Evolutionary conservation across 2,329 filamentous ascomycete genomes (phyloP).

Genomic region (Paraphoma sp.): DNA sequence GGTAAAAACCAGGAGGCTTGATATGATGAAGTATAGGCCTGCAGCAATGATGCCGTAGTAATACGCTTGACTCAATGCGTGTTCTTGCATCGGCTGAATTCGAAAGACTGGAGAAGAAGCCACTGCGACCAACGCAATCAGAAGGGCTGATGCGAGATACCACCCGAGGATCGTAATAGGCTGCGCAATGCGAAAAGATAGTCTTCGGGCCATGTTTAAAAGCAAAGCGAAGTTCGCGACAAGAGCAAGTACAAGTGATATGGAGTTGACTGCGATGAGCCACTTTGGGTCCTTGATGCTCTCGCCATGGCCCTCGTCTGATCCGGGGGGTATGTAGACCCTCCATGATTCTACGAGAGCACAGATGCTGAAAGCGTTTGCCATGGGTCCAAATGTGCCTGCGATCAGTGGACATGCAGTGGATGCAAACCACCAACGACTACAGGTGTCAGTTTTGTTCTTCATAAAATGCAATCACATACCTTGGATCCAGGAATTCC

Average conservation of each 20-base stretch:
- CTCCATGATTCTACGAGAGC: constrained; percentile 65
- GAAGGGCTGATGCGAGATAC: constrained; percentile 60
- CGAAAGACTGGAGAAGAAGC: constrained; percentile 54
- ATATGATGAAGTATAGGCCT: constrained; percentile 62
- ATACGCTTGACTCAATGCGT: constrained; percentile 62
- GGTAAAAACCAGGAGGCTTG: constrained; percentile 61
- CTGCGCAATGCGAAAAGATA: constrained; percentile 63
- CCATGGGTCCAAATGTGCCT: constrained; percentile 62
- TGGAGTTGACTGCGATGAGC: constrained; percentile 62
- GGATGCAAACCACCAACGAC: constrained; percentile 67
- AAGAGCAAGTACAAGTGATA: constrained; percentile 62
- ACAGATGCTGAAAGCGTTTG: constrained; percentile 62
- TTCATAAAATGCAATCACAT: not conserved
- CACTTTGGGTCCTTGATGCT: constrained; percentile 62
- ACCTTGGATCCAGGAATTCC: constrained; percentile 55
- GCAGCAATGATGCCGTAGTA: constrained; percentile 68
- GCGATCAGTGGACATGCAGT: constrained; percentile 65
- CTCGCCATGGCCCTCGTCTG: constrained; percentile 52
- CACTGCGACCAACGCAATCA: constrained; percentile 60
- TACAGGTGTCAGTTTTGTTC: constrained; percentile 23
- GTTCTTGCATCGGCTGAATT: constrained; percentile 49
- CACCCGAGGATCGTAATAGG: constrained; percentile 68
- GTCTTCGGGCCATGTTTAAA: constrained; percentile 64
- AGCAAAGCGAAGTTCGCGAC: constrained; percentile 62
- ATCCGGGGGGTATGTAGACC: constrained; percentile 56